Conservation (phyloP, 331 rosid species). For the Cydonia oblonga region DNA sequence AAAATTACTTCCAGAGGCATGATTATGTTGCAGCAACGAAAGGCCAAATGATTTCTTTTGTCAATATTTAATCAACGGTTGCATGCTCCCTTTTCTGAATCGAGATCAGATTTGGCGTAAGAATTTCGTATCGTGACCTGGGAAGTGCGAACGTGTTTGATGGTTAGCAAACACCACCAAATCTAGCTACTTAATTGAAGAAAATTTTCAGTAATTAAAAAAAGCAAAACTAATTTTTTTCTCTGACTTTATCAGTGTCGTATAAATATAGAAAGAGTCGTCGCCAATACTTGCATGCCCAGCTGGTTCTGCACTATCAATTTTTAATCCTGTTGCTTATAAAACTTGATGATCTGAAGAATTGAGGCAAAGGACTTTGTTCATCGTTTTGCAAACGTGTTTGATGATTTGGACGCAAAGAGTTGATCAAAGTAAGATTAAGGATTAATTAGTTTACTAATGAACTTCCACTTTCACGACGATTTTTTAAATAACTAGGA, state of each 20-base stretch:
- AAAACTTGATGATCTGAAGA: not conserved
- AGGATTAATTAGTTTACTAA: not conserved
- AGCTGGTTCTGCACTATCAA: not conserved
- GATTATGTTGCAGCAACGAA: too few species aligned
- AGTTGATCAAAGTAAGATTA: not conserved
- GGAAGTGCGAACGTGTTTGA: not conserved
- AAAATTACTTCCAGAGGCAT: too few species aligned
- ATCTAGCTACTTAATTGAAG: not conserved
- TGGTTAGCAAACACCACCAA: not conserved
- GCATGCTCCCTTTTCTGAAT: not conserved
- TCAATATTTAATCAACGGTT: not conserved
- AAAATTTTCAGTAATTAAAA: not conserved
- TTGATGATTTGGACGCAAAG: not conserved
- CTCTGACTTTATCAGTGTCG: not conserved
- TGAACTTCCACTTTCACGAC: not conserved
- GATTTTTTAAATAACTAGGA: not conserved
- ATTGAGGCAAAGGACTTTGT: not conserved
- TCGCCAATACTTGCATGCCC: not conserved
- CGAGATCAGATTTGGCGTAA: not conserved
- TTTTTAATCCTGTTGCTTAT: not conserved
- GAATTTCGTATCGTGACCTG: not conserved
- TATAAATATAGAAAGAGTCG: not conserved
- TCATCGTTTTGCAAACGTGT: conserved; percentile 6
- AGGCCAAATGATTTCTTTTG: not conserved
- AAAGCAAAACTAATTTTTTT: not conserved